A percentile compares a stretch with the other conserved stretches of the same genome.
phyloP scores from a whole-genome alignment of 108 stramenopile genomes.

The Fistulifera pelliculosa region DNA sequence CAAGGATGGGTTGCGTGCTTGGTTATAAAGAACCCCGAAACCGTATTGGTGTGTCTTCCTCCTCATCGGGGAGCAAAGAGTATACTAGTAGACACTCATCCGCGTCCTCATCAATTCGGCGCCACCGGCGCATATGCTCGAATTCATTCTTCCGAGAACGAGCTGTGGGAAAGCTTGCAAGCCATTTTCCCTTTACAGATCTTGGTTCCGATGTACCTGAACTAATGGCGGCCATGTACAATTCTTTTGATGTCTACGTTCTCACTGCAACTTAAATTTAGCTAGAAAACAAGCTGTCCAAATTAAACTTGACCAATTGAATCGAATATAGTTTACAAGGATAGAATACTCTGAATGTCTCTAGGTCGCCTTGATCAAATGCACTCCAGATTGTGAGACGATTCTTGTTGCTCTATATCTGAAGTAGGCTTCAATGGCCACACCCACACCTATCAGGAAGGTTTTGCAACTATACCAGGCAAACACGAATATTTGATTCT shows the following conservation, averaged over 20 bases:
- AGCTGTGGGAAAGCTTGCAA: conserved; percentile 30
- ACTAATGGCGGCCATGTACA: conserved; percentile 82
- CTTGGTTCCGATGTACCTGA: conserved; percentile 64
- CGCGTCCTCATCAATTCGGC: conserved; percentile 43
- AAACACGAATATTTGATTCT: no score
- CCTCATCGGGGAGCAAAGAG: conserved; percentile 6
- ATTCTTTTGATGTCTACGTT: conserved; percentile 73
- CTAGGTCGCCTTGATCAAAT: no score
- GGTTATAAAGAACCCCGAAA: conserved; percentile 79
- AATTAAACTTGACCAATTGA: no score
- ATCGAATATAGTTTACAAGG: no score
- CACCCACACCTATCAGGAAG: no score
- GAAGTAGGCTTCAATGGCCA: no score
- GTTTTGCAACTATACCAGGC: no score
- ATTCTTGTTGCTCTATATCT: no score
- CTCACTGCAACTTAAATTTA: not conserved
- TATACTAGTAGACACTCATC: conserved; percentile 72
- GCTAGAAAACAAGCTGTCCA: no score
- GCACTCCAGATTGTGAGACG: no score
- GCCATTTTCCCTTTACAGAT: conserved; percentile 58
- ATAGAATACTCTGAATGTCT: no score
- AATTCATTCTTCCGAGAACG: conserved; percentile 32
- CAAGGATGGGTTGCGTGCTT: conserved; percentile 44
- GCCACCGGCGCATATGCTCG: conserved; percentile 41
- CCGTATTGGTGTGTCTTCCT: conserved; percentile 52